Percentiles rank a stretch among this genome's conserved stretches.
Evolutionary conservation across 1,139 yeast species (phyloP).

Genomic region (Hansenula anomala): DNA sequence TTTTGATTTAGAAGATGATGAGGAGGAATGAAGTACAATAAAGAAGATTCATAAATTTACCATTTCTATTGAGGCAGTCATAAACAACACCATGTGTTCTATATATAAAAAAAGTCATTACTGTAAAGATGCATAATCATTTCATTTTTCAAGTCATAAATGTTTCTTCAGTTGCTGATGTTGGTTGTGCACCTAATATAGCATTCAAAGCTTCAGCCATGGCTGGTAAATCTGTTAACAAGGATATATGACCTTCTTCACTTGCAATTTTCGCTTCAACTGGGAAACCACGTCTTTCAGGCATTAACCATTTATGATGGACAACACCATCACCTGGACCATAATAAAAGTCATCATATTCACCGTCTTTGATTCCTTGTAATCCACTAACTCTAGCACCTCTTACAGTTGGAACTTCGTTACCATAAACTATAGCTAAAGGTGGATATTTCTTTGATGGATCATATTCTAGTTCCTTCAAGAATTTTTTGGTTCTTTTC

Average conservation of each 20-base stretch:
- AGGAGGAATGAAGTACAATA: conserved; percentile 6
- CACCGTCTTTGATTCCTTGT: conserved; percentile 66
- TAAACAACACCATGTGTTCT: too few species aligned
- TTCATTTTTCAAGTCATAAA: background rate
- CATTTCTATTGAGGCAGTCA: too few species aligned
- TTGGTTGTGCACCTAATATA: conserved; percentile 42
- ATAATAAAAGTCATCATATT: conserved; percentile 69
- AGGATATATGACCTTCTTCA: conserved; percentile 70
- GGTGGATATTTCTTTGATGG: conserved; percentile 66
- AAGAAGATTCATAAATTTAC: too few species aligned
- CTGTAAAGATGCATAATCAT: background rate
- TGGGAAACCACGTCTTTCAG: conserved; percentile 64
- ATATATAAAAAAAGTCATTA: too few species aligned
- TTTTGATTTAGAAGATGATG: conserved; percentile 35
- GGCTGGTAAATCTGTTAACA: conserved; percentile 68
- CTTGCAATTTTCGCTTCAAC: conserved; percentile 67
- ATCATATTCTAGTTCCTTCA: conserved; percentile 52
- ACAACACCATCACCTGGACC: conserved; percentile 96
- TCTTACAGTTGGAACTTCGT: conserved; percentile 77
- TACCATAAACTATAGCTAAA: conserved; percentile 73
- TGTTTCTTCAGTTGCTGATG: too few species aligned
- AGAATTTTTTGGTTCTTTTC: conserved; percentile 51
- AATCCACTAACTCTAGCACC: conserved; percentile 61
- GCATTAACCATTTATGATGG: conserved; percentile 78
- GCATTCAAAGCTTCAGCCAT: conserved; percentile 69